Base-by-base conservation (phyloP, 345 rosid genomes). In the Gossypium ekmanianum region DNA sequence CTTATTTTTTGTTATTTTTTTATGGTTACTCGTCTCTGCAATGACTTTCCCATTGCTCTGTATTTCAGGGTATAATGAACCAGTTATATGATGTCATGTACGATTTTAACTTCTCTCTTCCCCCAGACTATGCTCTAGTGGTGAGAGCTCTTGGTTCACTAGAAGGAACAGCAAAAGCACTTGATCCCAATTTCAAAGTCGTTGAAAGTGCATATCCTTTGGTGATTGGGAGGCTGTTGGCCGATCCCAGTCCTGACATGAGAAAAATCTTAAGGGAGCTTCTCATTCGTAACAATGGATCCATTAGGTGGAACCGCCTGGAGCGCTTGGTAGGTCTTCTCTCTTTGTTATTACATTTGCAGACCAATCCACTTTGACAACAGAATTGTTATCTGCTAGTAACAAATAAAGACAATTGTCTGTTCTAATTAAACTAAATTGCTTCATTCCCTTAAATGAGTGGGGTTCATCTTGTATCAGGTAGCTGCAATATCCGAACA, bases 71-170 rank as follows among this genome's bases (percentile, higher is more conserved):
- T 54, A 54, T 54, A 54, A 54, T 54, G 58, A 54, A 54, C 58
- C 58, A 54, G 58, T n/a, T 94, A 39, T 94, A 92, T 61, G 90
- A 94, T 80, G 82, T 94, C 71, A 92, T 92, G 98, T 94, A 92
- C 74, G 97, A 87, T 68, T 92, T 91, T 78, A 84, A 92, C 81
- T 88, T 94, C 78, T 92, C 92, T 34, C 88, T 92, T 56, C 97
- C 98, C 29, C 97, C 97, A 2, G 97, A 94, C 73, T 94, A 92
- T 85, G 98, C 98, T 65, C 83, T 92, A 76, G 98, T 94, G 76
- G 84, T 89, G 79, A 85, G 98, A 88, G 95, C 97, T 4, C 94
- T 92, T 27, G 97, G 92, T 68, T 91, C 97, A 59, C 87, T 94
- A 14, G 98, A 92, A 91, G 98, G 98, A 83, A 94, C 98, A 0